phyloP scores from a whole-genome alignment of 2,329 filamentous ascomycete genomes.

The Phaeosphaeriaceae sp. region DNA sequence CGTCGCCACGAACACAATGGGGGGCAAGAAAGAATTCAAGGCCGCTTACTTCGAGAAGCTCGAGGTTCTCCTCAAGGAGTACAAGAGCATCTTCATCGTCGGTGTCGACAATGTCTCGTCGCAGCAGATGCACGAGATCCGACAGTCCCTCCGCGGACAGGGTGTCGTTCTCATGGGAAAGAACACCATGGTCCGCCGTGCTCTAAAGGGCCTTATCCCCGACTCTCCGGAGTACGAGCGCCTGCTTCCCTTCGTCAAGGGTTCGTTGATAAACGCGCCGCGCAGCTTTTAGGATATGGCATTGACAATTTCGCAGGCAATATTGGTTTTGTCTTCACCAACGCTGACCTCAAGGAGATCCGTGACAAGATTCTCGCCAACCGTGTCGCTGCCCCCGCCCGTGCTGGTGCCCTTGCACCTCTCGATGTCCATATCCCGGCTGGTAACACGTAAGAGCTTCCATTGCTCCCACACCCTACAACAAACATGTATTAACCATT shows the following conservation, averaged over 20 bases:
- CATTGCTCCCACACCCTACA: background rate
- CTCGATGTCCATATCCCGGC: constrained; percentile 92
- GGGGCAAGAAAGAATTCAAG: constrained; percentile 96
- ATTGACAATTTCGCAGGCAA: constrained; percentile 65
- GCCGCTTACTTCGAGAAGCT: constrained; percentile 99
- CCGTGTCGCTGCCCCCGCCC: constrained; percentile 96
- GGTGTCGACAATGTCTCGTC: constrained; percentile 95
- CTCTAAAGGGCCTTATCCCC: constrained; percentile 88
- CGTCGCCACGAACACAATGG: constrained; percentile 91
- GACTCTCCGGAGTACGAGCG: constrained; percentile 98
- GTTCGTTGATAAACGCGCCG: constrained; percentile 44
- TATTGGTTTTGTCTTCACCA: constrained; percentile 99
- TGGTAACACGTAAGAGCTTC: constrained; percentile 75
- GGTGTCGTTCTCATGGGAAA: constrained; percentile 97
- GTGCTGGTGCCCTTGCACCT: constrained; percentile 96
- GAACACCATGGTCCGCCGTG: constrained; percentile 99
- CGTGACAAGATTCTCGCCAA: constrained; percentile 95
- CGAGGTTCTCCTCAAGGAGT: constrained; percentile 94
- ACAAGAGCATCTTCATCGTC: constrained; percentile 98
- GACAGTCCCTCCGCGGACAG: constrained; percentile 85
- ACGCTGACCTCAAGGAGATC: constrained; percentile 87
- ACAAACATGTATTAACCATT: constrained; percentile 19
- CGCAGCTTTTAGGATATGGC: constrained; percentile 3
- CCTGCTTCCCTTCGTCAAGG: constrained; percentile 92
- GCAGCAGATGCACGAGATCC: constrained; percentile 99